Conservation (phyloP, 768 basidiomycete species). For the Boletus fagicola region DNA sequence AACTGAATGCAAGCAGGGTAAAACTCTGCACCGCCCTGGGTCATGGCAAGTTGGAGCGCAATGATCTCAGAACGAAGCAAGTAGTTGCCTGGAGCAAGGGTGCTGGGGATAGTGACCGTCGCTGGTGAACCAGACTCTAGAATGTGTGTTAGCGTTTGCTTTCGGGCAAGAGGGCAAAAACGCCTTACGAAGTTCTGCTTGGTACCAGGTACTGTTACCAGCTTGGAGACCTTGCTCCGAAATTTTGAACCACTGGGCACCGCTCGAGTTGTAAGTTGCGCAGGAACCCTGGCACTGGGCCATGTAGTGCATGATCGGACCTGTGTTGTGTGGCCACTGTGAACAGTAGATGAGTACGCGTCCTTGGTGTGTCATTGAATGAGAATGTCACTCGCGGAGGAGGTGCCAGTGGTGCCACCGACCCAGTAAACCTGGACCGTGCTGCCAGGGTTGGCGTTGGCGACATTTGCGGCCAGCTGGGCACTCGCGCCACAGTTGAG, state of each 20-base stretch:
- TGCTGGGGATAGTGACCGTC: conserved; percentile 42
- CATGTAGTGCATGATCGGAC: conserved; percentile 74
- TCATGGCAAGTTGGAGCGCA: conserved; percentile 61
- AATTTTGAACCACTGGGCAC: conserved; percentile 74
- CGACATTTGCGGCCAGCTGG: conserved; percentile 44
- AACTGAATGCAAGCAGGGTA: conserved; percentile 31
- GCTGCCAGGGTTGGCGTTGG: conserved; percentile 59
- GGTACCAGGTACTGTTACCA: conserved; percentile 44
- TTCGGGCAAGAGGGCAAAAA: not conserved
- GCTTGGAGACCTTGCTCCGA: conserved; percentile 46
- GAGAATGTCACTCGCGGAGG: conserved; percentile 21
- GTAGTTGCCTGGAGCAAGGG: conserved; percentile 66
- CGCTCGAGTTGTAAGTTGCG: conserved; percentile 49
- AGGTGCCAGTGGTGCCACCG: conserved; percentile 36
- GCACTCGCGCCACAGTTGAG: conserved; percentile 60
- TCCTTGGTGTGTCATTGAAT: not conserved
- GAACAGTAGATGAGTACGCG: not conserved
- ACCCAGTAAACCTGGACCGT: conserved; percentile 52
- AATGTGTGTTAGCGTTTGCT: not conserved
- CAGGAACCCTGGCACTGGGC: conserved; percentile 58
- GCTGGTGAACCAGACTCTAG: conserved; percentile 40
- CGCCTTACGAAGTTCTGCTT: conserved; percentile 45
- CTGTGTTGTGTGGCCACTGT: conserved; percentile 55
- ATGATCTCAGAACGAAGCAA: conserved; percentile 76
- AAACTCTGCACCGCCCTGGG: conserved; percentile 50